Conservation (phyloP, 441 rosid species). For the Erysimum cheiri region DNA sequence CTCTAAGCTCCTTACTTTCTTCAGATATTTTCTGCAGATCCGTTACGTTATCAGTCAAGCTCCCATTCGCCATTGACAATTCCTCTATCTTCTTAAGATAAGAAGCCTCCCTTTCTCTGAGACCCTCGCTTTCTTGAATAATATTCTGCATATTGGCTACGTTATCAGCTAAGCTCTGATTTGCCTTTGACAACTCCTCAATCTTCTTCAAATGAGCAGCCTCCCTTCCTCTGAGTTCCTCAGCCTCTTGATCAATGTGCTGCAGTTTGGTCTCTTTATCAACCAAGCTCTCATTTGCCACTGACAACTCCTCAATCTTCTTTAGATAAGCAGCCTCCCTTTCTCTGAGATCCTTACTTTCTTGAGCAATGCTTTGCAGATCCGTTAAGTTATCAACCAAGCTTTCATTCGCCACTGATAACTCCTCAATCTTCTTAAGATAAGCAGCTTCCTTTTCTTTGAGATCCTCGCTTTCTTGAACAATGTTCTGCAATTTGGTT, state of each 20-base stretch:
- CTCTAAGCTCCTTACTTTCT: slow-evolving; percentile 67
- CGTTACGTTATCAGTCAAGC: slow-evolving; percentile 63
- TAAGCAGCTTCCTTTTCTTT: slow-evolving; percentile 59
- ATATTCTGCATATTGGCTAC: slow-evolving; percentile 68
- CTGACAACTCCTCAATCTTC: slow-evolving; percentile 74
- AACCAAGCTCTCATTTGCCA: slow-evolving; percentile 66
- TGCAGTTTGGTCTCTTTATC: slow-evolving; percentile 29
- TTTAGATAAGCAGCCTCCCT: slow-evolving; percentile 59
- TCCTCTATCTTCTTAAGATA: slow-evolving; percentile 70
- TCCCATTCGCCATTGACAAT: slow-evolving; percentile 49
- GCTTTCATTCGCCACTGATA: slow-evolving; percentile 64
- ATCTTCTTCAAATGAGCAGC: slow-evolving; percentile 35
- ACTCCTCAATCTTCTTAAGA: slow-evolving; percentile 66
- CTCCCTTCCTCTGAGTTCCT: slow-evolving; percentile 37
- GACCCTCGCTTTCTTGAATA: slow-evolving; percentile 64
- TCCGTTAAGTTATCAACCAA: slow-evolving; percentile 66
- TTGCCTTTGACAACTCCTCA: slow-evolving; percentile 48
- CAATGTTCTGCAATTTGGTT: slow-evolving; percentile 61
- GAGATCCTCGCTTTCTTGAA: slow-evolving; percentile 70
- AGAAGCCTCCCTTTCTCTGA: slow-evolving; percentile 58
- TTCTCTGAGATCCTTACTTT: slow-evolving; percentile 63
- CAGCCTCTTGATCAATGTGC: slow-evolving; percentile 26
- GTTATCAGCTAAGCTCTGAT: slow-evolving; percentile 66
- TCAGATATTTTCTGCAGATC: slow-evolving; percentile 64
- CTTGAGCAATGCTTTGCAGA: slow-evolving; percentile 62